phyloP scores from a whole-genome alignment of 305 asterid genomes.

The Fraxinus sp. region DNA sequence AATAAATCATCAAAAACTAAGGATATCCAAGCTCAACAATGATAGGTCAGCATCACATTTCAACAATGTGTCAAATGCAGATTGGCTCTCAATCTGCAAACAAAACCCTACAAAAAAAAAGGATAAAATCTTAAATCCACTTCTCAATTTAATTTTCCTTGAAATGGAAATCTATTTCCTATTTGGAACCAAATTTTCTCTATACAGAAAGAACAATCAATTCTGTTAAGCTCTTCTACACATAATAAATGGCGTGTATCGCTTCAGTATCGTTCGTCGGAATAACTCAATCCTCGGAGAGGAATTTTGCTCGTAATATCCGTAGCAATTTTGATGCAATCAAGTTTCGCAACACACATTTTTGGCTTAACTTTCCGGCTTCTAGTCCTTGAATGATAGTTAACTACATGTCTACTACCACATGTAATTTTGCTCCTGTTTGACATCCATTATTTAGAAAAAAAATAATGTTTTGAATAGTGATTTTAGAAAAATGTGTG shows the following conservation, averaged over 20 bases:
- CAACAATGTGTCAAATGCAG: background rate
- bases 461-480: too few species aligned
- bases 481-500: too few species aligned
- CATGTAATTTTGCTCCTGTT: conserved; percentile 34
- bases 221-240: background rate
- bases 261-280: conserved; percentile 62
- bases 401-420: conserved; percentile 55
- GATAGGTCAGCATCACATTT: background rate
- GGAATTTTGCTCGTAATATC: conserved; percentile 37
- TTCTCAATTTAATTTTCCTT: background rate
- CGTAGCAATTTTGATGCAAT: conserved; percentile 40
- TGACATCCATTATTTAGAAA: too few species aligned
- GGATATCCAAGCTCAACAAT: background rate
- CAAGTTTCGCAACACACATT: conserved; percentile 44
- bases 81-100: background rate
- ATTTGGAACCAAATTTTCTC: background rate
- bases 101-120: background rate
- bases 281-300: conserved; percentile 36
- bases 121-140: background rate
- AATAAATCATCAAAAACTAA: too few species aligned
- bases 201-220: background rate
- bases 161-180: background rate
- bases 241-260: conserved; percentile 59
- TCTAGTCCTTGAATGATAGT: conserved; percentile 45
- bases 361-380: conserved; percentile 31